A percentile compares a stretch with the other conserved stretches of the same genome.
These are phyloP conservation scores for Trifolium subterraneum DNA, from an alignment of 306 rosid genomes.

Conservation along the genomic window DNA sequence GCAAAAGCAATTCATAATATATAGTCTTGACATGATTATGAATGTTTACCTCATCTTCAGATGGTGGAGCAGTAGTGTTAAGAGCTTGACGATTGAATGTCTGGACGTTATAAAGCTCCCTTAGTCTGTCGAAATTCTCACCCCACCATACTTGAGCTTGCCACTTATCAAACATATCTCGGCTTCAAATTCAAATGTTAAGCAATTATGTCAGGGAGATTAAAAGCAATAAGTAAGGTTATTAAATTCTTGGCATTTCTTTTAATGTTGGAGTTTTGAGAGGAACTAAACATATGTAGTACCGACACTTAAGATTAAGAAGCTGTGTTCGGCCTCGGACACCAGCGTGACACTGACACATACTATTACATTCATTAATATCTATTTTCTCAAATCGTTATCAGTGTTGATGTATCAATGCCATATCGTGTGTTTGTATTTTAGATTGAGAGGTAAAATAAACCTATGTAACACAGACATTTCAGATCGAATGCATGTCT, in stretches of 20 bases:
- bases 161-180: conserved; percentile 85
- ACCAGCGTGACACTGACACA: background rate
- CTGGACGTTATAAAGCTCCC: conserved; percentile 91
- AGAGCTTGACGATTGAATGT: conserved; percentile 78
- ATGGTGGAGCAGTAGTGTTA: conserved; percentile 61
- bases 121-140: conserved; percentile 84
- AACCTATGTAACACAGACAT: no score
- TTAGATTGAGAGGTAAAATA: no score
- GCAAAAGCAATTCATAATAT: background rate
- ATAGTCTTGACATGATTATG: background rate
- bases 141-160: conserved; percentile 99
- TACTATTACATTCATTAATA: background rate
- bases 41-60: conserved; percentile 82
- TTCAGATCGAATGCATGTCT: no score
- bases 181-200: conserved; percentile 64
- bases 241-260: background rate
- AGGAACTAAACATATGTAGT: background rate
- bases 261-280: conserved; percentile 10
- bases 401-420: background rate
- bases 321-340: background rate
- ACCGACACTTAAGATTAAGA: background rate
- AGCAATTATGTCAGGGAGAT: background rate
- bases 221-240: background rate
- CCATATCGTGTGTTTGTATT: background rate
- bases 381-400: no score